Conservation (phyloP, 495 filamentous ascomycete genomes). For the Aspergillus egyptiacus region DNA sequence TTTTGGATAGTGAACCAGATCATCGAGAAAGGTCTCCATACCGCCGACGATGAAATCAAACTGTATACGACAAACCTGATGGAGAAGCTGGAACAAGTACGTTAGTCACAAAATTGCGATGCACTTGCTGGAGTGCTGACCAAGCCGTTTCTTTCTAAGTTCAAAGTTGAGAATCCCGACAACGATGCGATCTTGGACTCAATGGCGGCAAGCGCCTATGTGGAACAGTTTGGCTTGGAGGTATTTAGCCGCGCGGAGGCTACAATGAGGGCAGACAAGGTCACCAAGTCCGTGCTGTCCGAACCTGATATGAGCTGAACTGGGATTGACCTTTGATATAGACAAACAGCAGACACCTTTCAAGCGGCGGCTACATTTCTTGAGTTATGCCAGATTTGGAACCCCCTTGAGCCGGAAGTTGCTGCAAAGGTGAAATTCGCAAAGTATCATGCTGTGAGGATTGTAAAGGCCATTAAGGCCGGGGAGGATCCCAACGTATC, state of each 20-base stretch:
- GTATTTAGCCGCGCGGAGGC: conserved; percentile 80
- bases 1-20: conserved; percentile 93
- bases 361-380: conserved; percentile 87
- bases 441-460: conserved; percentile 90
- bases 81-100: conserved; percentile 84
- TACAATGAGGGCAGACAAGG: conserved; percentile 74
- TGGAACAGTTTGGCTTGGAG: conserved; percentile 88
- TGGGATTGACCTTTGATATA: conserved; percentile 28
- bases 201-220: conserved; percentile 77
- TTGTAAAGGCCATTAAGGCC: conserved; percentile 82
- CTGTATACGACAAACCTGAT: conserved; percentile 76
- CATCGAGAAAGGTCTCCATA: conserved; percentile 71
- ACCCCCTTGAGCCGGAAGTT: conserved; percentile 64
- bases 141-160: conserved; percentile 40
- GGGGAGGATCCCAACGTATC: conserved; percentile 89
- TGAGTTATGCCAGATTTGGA: conserved; percentile 82
- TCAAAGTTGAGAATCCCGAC: conserved; percentile 54
- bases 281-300: conserved; percentile 58
- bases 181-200: conserved; percentile 79
- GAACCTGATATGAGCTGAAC: background rate
- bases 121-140: conserved; percentile 10
- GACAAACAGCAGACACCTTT: conserved; percentile 91
- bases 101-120: conserved; percentile 6
- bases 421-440: conserved; percentile 88
- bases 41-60: conserved; percentile 63